Conservation (phyloP, 495 filamentous ascomycete species). For the Ascobolus immersus region DNA sequence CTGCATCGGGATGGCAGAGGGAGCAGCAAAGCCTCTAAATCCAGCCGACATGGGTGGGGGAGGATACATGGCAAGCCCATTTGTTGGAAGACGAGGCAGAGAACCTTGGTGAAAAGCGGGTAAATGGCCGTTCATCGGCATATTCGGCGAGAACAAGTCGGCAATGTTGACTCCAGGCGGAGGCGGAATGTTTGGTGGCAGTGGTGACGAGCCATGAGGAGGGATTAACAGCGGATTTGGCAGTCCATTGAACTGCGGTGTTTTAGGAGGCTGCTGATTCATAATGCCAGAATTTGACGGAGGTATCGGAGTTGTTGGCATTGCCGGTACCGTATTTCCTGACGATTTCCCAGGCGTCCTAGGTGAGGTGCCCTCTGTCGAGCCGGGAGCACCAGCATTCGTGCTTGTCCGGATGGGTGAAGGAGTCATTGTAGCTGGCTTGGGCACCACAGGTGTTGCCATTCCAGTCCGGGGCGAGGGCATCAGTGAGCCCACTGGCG, state of each 20-base stretch:
- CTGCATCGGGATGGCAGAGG: too few species aligned
- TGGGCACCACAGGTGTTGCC: slow-evolving; percentile 59
- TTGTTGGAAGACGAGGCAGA: slow-evolving; percentile 15
- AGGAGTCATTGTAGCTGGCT: slow-evolving; percentile 27
- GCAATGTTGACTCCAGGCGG: too few species aligned
- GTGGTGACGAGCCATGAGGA: too few species aligned
- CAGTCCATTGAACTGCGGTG: too few species aligned
- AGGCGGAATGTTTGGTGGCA: too few species aligned
- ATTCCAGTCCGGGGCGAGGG: slow-evolving; percentile 51
- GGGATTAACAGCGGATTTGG: too few species aligned
- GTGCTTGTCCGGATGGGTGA: slow-evolving; percentile 47
- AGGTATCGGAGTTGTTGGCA: too few species aligned
- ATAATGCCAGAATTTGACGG: too few species aligned
- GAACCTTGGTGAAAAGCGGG: slow-evolving; percentile 24
- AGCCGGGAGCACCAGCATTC: slow-evolving; percentile 16
- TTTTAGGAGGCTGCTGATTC: too few species aligned
- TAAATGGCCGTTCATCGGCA: slow-evolving; percentile 21
- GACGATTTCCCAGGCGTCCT: slow-evolving; percentile 16
- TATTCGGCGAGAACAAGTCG: too few species aligned
- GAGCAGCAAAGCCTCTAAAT: slow-evolving; percentile 28
- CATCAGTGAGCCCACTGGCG: slow-evolving; percentile 17
- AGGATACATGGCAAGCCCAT: slow-evolving; percentile 16
- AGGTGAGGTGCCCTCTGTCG: slow-evolving; percentile 21
- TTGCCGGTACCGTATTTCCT: too few species aligned
- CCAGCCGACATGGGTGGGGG: slow-evolving; percentile 13